These are phyloP conservation scores for Penicillium sp. DNA, from an alignment of 2,329 filamentous ascomycete genomes.

Conservation along the genomic window DNA sequence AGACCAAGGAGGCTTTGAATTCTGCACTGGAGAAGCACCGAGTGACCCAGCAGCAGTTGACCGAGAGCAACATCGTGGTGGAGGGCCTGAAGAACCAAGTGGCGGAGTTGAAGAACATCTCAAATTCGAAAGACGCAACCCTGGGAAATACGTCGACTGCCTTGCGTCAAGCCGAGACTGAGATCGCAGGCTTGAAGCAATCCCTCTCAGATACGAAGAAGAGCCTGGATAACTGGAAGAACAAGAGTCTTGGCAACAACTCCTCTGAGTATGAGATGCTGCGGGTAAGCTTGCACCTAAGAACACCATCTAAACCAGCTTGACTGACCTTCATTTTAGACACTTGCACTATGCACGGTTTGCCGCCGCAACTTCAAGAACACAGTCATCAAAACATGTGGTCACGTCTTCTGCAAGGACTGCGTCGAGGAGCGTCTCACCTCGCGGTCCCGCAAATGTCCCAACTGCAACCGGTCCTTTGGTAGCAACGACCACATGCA, in stretches of 20 bases:
- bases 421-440: constrained; percentile 89
- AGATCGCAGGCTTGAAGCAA: constrained; percentile 79
- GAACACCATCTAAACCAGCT: neutral
- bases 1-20: constrained; percentile 80
- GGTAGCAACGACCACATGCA: constrained; percentile 88
- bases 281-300: constrained; percentile 67
- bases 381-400: constrained; percentile 89
- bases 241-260: constrained; percentile 79
- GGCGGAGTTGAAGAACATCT: constrained; percentile 72
- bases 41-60: constrained; percentile 72
- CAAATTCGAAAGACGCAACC: constrained; percentile 77
- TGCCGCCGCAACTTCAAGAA: constrained; percentile 95
- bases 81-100: constrained; percentile 79
- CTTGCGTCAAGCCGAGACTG: constrained; percentile 67
- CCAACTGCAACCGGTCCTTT: constrained; percentile 90
- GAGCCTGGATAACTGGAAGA: constrained; percentile 84
- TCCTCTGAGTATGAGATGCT: constrained; percentile 84
- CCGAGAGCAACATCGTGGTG: constrained; percentile 71
- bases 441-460: constrained; percentile 92
- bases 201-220: constrained; percentile 80
- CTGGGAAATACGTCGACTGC: constrained; percentile 67
- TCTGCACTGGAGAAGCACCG: constrained; percentile 74
- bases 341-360: constrained; percentile 84
- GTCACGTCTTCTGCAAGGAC: constrained; percentile 89
- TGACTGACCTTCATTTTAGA: constrained; percentile 52